Base-by-base conservation (phyloP, 2,329 filamentous ascomycete genomes). In the Arthrinium phaeospermum region DNA sequence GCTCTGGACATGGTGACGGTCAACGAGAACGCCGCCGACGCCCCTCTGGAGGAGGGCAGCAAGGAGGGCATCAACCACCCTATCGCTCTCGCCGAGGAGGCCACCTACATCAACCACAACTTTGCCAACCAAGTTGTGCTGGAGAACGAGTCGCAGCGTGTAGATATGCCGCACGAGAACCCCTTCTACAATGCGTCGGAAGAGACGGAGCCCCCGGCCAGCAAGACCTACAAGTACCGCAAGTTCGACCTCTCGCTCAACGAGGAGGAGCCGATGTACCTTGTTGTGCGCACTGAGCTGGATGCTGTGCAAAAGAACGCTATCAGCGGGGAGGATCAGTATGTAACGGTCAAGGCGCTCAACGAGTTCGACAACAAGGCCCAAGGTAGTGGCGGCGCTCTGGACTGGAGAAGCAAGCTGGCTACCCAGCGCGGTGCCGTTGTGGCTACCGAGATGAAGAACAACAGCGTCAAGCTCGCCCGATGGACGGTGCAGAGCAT, bases 311-410 rank as follows among this genome's bases (percentile, higher is more conserved):
- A 97, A 85, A 98, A 97, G 92, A 98, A 97, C 88, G 92, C 92
- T 80, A 94, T 95, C 83, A 94, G 89, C 80, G 94, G 95, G 80
- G 94, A 98, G 78, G 94, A 98, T 84, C 95, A 98, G 84, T 92
- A 92, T 85, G 83, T 99, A 79, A 94, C 93, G 51, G 91, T 99
- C 85, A 97, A 98, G 87, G 96, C 96, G 4, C 91, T 99, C 78
- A 99, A 99, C 88, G 96, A 99, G 87, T 99, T 98, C 82, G 96
- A 99, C 87, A 95, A 91, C 91, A 98, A 98, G 88, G 96, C 96
- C 34, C 95, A 97, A 82, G 96, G 96, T 78, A 94, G 94, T 77
- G 96, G 96, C 77, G 95, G 96, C 76, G 96, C 96, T 71, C 89
- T 99, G 70, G 96, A 99, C 89, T 99, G 96, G 96, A 91, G 96